These are phyloP conservation scores for Filobasidium floriforme DNA, from an alignment of 768 basidiomycete species.

Conservation along the genomic window DNA sequence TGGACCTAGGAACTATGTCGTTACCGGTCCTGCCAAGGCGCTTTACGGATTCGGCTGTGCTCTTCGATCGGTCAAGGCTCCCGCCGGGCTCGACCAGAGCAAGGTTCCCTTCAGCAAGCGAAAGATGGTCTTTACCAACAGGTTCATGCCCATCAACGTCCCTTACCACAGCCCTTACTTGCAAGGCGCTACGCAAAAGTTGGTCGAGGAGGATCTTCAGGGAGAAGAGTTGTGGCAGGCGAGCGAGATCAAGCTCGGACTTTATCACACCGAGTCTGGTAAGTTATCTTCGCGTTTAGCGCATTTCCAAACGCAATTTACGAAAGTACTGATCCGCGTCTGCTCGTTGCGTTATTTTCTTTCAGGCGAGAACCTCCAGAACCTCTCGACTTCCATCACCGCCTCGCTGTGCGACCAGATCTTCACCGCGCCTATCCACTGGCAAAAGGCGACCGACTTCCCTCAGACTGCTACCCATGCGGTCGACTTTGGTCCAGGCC, in stretches of 20 bases:
- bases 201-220: conserved; percentile 65
- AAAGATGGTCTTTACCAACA: conserved; percentile 81
- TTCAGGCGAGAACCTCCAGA: conserved; percentile 75
- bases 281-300: conserved; percentile 35
- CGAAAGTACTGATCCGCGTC: conserved; percentile 9
- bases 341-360: conserved; percentile 27
- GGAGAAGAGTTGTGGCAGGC: conserved; percentile 68
- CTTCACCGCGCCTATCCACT: conserved; percentile 84
- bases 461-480: conserved; percentile 86
- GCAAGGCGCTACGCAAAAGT: conserved; percentile 61
- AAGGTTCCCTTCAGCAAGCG: conserved; percentile 87
- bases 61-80: conserved; percentile 80
- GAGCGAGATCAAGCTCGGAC: conserved; percentile 65
- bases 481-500: conserved; percentile 94
- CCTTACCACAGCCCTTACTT: conserved; percentile 93
- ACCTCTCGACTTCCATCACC: conserved; percentile 63
- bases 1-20: conserved; percentile 79
- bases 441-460: conserved; percentile 83
- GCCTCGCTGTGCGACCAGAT: conserved; percentile 87
- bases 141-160: conserved; percentile 91
- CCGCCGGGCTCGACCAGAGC: conserved; percentile 81
- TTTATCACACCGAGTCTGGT: conserved; percentile 92
- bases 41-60: conserved; percentile 91
- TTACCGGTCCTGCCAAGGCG: conserved; percentile 82
- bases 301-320: background rate